A percentile compares a stretch with the other conserved stretches of the same genome.
Conservation (phyloP, 2,329 filamentous ascomycete species). For the Cladophialophora carrionii region DNA sequence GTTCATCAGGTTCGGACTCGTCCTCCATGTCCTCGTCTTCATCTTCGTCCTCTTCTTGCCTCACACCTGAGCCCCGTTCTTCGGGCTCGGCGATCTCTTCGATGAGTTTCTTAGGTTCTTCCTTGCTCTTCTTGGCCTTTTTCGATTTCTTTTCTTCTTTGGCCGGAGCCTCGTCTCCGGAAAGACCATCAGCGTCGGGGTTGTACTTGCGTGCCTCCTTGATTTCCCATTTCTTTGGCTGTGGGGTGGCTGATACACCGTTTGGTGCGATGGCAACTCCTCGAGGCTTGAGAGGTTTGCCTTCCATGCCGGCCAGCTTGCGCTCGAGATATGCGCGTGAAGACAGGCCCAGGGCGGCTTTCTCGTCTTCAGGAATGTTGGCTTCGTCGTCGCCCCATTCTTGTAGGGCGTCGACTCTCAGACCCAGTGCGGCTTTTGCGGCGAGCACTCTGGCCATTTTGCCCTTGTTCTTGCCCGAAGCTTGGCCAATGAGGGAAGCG, state of each 20-base stretch:
- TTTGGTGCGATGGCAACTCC: constrained; percentile 75
- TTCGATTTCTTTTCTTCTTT: constrained; percentile 46
- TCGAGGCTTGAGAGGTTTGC: constrained; percentile 81
- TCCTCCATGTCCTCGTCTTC: constrained; percentile 47
- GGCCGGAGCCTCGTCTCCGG: constrained; percentile 65
- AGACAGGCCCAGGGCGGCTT: constrained; percentile 74
- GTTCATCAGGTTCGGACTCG: constrained; percentile 49
- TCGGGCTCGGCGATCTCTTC: constrained; percentile 45
- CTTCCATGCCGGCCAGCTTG: constrained; percentile 68
- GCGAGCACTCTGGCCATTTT: constrained; percentile 98
- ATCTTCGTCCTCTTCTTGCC: constrained; percentile 47
- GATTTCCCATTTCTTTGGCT: constrained; percentile 78
- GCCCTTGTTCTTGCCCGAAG: constrained; percentile 97
- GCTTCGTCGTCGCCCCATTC: constrained; percentile 72
- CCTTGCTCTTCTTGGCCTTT: constrained; percentile 41
- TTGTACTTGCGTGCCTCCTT: constrained; percentile 96
- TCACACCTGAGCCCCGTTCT: constrained; percentile 27
- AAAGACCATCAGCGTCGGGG: constrained; percentile 83
- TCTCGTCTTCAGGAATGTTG: constrained; percentile 78
- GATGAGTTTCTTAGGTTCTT: constrained; percentile 46
- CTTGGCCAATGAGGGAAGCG: constrained; percentile 91
- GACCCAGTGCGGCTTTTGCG: constrained; percentile 87
- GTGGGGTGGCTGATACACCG: constrained; percentile 62
- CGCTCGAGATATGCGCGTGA: constrained; percentile 55
- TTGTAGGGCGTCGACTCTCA: constrained; percentile 86